Evolutionary conservation across 495 filamentous ascomycete species (phyloP).

Genomic region (Sporormia fimetaria): DNA sequence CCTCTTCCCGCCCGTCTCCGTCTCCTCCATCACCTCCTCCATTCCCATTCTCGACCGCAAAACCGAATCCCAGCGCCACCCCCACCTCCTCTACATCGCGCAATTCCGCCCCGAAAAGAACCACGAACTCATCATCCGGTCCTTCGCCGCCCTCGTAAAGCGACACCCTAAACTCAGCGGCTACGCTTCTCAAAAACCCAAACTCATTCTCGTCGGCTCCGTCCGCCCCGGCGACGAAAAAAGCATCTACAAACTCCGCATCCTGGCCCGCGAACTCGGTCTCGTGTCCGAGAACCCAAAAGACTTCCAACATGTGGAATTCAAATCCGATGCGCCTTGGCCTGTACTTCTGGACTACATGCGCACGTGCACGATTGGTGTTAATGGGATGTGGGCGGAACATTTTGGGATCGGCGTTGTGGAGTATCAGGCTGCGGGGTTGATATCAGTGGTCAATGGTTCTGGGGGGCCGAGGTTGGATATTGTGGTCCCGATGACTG

Average conservation of each 20-base stretch:
- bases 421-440: constrained; percentile 90
- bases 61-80: constrained; percentile 55
- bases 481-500: constrained; percentile 72
- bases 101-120: constrained; percentile 98
- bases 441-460: constrained; percentile 84
- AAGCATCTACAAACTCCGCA: constrained; percentile 78
- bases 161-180: constrained; percentile 8
- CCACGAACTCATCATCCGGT: constrained; percentile 68
- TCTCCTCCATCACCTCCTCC: no score
- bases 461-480: constrained; percentile 85
- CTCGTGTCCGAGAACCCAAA: no score
- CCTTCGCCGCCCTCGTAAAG: constrained; percentile 47
- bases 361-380: constrained; percentile 60
- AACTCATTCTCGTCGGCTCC: constrained; percentile 73
- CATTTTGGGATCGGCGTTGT: constrained; percentile 98
- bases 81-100: constrained; percentile 76
- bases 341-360: constrained; percentile 71
- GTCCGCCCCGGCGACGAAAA: constrained; percentile 75
- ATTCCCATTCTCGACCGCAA: no score
- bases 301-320: constrained; percentile 60
- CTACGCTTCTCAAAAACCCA: constrained; percentile 33
- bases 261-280: constrained; percentile 80
- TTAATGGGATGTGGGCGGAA: constrained; percentile 99
- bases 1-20: constrained; percentile 85
- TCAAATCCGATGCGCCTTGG: constrained; percentile 83